Percentiles rank a stretch among this genome's conserved stretches.
phyloP scores from a whole-genome alignment of 2,329 filamentous ascomycete genomes.

The Lachnellula cervina region DNA sequence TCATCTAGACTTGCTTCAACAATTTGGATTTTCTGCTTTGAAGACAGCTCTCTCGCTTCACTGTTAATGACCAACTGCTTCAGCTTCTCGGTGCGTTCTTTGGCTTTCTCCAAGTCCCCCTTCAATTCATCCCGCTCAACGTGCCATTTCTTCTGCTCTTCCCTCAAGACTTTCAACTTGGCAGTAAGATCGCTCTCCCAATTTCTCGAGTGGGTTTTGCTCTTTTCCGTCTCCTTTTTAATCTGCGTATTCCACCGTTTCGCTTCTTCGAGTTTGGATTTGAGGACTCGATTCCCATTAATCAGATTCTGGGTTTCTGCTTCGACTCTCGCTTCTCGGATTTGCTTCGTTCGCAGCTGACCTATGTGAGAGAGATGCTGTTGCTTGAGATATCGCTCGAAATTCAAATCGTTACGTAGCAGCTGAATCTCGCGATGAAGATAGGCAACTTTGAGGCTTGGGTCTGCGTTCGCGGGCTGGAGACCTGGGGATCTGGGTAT shows the following conservation, averaged over 20 bases:
- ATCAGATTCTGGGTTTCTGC: slow-evolving; percentile 79
- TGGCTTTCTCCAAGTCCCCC: slow-evolving; percentile 52
- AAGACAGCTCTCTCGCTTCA: slow-evolving; percentile 62
- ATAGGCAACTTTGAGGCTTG: slow-evolving; percentile 41
- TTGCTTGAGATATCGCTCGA: slow-evolving; percentile 78
- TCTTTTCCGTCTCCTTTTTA: slow-evolving; percentile 67
- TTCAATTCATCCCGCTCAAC: slow-evolving; percentile 52
- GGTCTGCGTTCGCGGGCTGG: slow-evolving; percentile 25
- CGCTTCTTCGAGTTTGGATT: slow-evolving; percentile 66
- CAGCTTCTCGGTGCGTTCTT: slow-evolving; percentile 59
- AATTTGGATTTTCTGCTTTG: slow-evolving; percentile 59
- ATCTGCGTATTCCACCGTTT: slow-evolving; percentile 66
- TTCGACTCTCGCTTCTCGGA: slow-evolving; percentile 72
- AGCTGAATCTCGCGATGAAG: slow-evolving; percentile 71
- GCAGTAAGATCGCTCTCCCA: slow-evolving; percentile 68
- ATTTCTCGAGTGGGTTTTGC: slow-evolving; percentile 68
- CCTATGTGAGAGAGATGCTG: slow-evolving; percentile 80
- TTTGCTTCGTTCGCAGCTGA: slow-evolving; percentile 67
- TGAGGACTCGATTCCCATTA: slow-evolving; percentile 69
- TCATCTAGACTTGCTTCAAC: slow-evolving; percentile 58
- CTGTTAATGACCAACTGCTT: slow-evolving; percentile 61
- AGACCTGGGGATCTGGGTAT: slow-evolving; percentile 27
- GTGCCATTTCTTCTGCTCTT: slow-evolving; percentile 64
- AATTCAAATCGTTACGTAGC: slow-evolving; percentile 74
- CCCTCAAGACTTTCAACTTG: slow-evolving; percentile 61